phyloP scores from a whole-genome alignment of 345 rosid species.

The Clausena lansium region DNA sequence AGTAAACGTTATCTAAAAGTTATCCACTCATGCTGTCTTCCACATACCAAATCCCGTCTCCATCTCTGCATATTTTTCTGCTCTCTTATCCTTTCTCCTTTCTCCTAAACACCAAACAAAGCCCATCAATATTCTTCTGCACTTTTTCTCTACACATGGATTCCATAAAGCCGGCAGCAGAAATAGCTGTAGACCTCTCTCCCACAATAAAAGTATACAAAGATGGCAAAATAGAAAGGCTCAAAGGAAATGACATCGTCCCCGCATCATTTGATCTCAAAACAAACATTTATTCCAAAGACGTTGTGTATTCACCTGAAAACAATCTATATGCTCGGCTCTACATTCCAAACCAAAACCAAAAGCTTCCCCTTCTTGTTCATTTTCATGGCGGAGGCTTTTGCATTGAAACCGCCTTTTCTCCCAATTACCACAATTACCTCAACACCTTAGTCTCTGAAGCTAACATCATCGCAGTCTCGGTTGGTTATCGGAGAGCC shows the following conservation, averaged over 20 bases:
- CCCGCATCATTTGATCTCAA: conserved; percentile 43
- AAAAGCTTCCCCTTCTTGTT: conserved; percentile 47
- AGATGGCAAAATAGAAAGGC: conserved; percentile 54
- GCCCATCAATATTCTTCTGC: background rate
- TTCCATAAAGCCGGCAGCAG: conserved; percentile 20
- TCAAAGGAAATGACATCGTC: conserved; percentile 27
- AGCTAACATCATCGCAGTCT: conserved; percentile 17
- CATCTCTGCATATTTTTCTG: too few relatives aligned
- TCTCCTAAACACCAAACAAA: background rate
- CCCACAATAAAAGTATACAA: conserved; percentile 38
- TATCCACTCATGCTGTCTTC: too few relatives aligned
- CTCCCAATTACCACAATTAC: conserved; percentile 34
- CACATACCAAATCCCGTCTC: too few relatives aligned
- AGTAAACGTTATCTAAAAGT: too few relatives aligned
- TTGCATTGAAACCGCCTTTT: conserved; percentile 22
- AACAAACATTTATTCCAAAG: conserved; percentile 54
- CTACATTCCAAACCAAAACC: conserved; percentile 33
- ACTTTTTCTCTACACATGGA: background rate
- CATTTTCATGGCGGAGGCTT: conserved; percentile 46
- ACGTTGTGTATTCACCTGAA: conserved; percentile 26
- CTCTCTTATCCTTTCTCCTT: too few relatives aligned
- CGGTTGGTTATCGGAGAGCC: too few relatives aligned
- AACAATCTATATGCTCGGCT: conserved; percentile 28
- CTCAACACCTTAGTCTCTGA: conserved; percentile 26
- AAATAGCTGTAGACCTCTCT: conserved; percentile 36